phyloP scores from a whole-genome alignment of 768 basidiomycete species.

The Boletus rubroflammeus region DNA sequence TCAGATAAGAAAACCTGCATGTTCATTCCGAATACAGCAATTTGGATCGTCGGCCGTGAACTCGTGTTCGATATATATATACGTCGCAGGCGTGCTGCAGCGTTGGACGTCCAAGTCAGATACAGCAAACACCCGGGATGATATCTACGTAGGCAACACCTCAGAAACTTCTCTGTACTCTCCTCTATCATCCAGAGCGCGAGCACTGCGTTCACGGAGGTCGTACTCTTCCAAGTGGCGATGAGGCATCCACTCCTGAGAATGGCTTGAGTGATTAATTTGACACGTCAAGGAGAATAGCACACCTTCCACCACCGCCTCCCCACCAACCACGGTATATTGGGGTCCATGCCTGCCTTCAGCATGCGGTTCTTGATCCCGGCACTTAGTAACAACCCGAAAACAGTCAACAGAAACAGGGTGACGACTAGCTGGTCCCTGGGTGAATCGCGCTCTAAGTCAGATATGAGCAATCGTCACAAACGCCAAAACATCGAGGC shows the following conservation, averaged over 20 bases:
- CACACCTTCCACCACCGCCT: slow-evolving; percentile 84
- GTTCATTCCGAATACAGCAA: not conserved
- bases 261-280: slow-evolving; percentile 19
- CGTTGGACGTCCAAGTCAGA: not conserved
- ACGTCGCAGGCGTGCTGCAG: not conserved
- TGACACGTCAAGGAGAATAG: slow-evolving; percentile 20
- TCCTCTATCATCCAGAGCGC: slow-evolving; percentile 34
- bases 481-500: slow-evolving; percentile 39
- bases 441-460: slow-evolving; percentile 88
- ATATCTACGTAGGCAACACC: slow-evolving; percentile 22
- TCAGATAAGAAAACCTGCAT: slow-evolving; percentile 2
- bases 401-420: slow-evolving; percentile 81
- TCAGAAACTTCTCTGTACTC: slow-evolving; percentile 46
- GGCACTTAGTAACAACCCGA: slow-evolving; percentile 80
- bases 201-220: slow-evolving; percentile 35
- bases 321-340: slow-evolving; percentile 58
- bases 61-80: not conserved
- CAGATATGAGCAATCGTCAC: slow-evolving; percentile 25
- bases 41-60: not conserved
- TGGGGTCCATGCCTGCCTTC: slow-evolving; percentile 68
- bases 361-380: slow-evolving; percentile 81
- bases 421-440: slow-evolving; percentile 92
- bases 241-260: slow-evolving; percentile 42
- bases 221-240: slow-evolving; percentile 52
- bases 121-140: not conserved